A percentile compares a stretch with the other conserved stretches of the same genome.
Conservation (phyloP, 108 stramenopile species). For the Craspedostauros australis region DNA sequence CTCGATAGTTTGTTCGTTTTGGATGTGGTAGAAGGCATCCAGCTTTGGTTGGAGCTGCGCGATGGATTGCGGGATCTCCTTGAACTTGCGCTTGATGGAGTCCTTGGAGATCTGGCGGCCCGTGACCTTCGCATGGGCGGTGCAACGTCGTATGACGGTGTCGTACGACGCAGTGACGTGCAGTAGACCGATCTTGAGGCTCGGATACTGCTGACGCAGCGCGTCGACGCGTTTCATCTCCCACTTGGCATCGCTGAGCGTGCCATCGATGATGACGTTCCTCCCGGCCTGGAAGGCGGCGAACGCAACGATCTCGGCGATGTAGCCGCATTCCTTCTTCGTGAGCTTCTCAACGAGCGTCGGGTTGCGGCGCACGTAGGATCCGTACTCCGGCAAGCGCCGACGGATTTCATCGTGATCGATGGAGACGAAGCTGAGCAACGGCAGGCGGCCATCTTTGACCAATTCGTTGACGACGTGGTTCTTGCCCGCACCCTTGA, state of each 20-base stretch:
- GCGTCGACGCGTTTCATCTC: slow-evolving; percentile 35
- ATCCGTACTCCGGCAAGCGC: slow-evolving; percentile 64
- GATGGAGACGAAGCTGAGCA: slow-evolving; percentile 54
- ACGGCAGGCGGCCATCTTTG: slow-evolving; percentile 47
- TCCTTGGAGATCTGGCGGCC: slow-evolving; percentile 48
- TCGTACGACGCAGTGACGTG: slow-evolving; percentile 33
- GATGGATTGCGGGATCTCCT: slow-evolving; percentile 50
- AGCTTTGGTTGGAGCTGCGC: slow-evolving; percentile 28
- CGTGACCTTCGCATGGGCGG: slow-evolving; percentile 30
- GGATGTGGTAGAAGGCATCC: slow-evolving; percentile 57
- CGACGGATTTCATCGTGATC: slow-evolving; percentile 72
- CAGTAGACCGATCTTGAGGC: slow-evolving; percentile 31
- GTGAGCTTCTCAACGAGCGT: slow-evolving; percentile 47
- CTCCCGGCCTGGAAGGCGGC: slow-evolving; percentile 45
- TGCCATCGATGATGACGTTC: slow-evolving; percentile 73
- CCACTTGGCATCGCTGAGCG: slow-evolving; percentile 51
- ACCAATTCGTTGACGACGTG: slow-evolving; percentile 59
- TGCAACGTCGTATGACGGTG: slow-evolving; percentile 10
- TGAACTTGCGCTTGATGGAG: slow-evolving; percentile 29
- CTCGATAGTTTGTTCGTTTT: slow-evolving; percentile 18
- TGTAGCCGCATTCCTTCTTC: slow-evolving; percentile 46
- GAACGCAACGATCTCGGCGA: slow-evolving; percentile 43
- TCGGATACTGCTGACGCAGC: slow-evolving; percentile 31
- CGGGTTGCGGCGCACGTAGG: slow-evolving; percentile 48
- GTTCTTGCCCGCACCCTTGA: slow-evolving; percentile 77